Percentiles rank a stretch among this genome's conserved stretches.
Evolutionary conservation across 1,284 basidiomycete genomes (phyloP).

Genomic region (Boletellus deceptivus): DNA sequence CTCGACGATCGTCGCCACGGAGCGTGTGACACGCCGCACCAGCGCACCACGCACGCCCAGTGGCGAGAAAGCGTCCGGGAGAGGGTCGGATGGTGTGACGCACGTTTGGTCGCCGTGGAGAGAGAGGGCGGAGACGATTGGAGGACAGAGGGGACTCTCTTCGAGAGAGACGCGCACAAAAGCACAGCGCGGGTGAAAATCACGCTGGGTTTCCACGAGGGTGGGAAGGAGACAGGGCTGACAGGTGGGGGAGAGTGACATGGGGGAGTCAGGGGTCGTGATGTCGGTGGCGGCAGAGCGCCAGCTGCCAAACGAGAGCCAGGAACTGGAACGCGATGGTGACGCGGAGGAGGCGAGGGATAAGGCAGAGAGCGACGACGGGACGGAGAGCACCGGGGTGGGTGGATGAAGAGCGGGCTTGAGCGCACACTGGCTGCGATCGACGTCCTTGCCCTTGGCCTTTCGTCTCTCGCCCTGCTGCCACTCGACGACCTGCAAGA

Average conservation of each 20-base stretch:
- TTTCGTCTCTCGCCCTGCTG: slow-evolving; percentile 34
- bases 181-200: slow-evolving; percentile 25
- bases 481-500: slow-evolving; percentile 47
- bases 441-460: slow-evolving; percentile 37
- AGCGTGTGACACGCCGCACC: slow-evolving; percentile 39
- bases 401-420: slow-evolving; percentile 32
- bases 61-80: slow-evolving; percentile 4
- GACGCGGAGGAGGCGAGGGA: slow-evolving; percentile 34
- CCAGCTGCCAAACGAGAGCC: slow-evolving; percentile 54
- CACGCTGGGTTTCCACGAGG: slow-evolving; percentile 23
- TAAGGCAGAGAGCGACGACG: slow-evolving; percentile 32
- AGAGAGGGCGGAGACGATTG: slow-evolving; percentile 3
- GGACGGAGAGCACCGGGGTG: slow-evolving; percentile 27
- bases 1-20: slow-evolving; percentile 47
- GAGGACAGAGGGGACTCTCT: slow-evolving; percentile 25
- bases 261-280: slow-evolving; percentile 36
- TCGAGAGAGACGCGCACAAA: slow-evolving; percentile 31
- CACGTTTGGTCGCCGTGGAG: background rate
- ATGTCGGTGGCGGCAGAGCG: slow-evolving; percentile 42
- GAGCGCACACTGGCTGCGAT: slow-evolving; percentile 9
- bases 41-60: slow-evolving; percentile 15
- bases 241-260: slow-evolving; percentile 30
- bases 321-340: slow-evolving; percentile 48
- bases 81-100: background rate
- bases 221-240: slow-evolving; percentile 27